Evolutionary conservation across 202 grass and related monocot species (phyloP), one percentile per base, ranked within the genome.

Genomic region (Dendrocalamus latiflorus): DNA sequence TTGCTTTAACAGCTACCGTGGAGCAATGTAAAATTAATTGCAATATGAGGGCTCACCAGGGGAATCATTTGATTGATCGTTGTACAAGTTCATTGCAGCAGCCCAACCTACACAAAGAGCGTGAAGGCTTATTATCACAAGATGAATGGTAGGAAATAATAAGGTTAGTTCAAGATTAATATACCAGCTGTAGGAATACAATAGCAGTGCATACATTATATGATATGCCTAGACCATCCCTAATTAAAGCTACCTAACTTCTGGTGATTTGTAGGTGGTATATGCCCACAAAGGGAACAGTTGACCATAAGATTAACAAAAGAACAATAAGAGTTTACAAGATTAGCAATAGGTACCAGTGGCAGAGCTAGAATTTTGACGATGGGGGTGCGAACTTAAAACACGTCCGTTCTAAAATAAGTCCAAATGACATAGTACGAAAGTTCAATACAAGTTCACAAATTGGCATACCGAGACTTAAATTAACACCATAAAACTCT

Each of bases 1-100:
- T 70, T 53, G 34, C 37, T 76, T 70, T 48, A 81, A 64, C 64
- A 71, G 51, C 24, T 69, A 79, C 21, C 3, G 33, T 28, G 25
- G 18, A 70, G 10, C 49, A 81, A 70, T 55, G 70, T 70, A 70
- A 85, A 56, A 45, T 9, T 56, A 70, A 58, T 18, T 71, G 64
- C 42, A 68, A 25, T 42, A 76, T 61, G 36, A 74, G 60, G 39
- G 61, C 84, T 86, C 67, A 90, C 88, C 84, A 64, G 88, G 66
- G 6, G 53, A 61, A 79, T 83, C 75, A 64, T 83, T 49, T 83
- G 88, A 82, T 42, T 60, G 88, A 67, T 90, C 88, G 70, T 87
- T 90, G 45, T 83, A 90, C 62, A 70, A 47, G 79, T 83, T 74
- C 84, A 90, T 86, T 75, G 75, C 80, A 63, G 75, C 80, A 83